Conservation (phyloP, 768 basidiomycete species). For the Collybiopsis luxurians region DNA sequence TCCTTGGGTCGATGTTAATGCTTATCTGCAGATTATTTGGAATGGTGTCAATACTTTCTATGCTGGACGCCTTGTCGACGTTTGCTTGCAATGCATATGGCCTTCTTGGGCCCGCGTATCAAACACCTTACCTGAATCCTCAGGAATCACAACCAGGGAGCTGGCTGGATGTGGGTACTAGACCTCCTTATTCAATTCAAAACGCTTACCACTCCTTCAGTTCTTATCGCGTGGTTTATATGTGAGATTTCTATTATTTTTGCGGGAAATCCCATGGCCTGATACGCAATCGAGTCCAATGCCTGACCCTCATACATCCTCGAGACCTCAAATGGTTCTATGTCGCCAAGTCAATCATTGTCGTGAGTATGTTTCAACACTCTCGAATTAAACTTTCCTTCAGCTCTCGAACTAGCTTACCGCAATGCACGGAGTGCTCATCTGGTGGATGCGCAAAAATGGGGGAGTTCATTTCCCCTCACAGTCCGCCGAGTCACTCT, state of each 20-base stretch:
- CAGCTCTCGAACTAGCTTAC: neutral
- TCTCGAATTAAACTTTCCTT: neutral
- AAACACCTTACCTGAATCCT: conserved; percentile 8
- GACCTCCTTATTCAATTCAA: neutral
- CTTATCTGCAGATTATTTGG: conserved; percentile 8
- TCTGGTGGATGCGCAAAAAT: conserved; percentile 12
- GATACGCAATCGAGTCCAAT: conserved; percentile 4
- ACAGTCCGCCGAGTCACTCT: neutral
- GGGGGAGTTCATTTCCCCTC: conserved; percentile 7
- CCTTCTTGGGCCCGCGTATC: conserved; percentile 6
- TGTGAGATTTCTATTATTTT: neutral
- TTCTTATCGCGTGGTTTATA: conserved; percentile 12
- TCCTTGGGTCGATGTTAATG: neutral
- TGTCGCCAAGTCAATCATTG: conserved; percentile 11
- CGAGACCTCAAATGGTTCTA: conserved; percentile 12
- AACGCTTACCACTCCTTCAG: neutral
- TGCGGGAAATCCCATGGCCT: neutral
- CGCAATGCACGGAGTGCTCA: conserved; percentile 11
- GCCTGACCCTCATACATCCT: conserved; percentile 11
- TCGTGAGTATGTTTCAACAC: neutral
- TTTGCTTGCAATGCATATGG: conserved; percentile 12
- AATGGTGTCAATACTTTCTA: conserved; percentile 12
- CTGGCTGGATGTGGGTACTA: conserved; percentile 7
- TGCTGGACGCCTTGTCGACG: conserved; percentile 11
- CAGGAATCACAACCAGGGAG: conserved; percentile 11